A percentile compares a stretch with the other conserved stretches of the same genome.
These are phyloP conservation scores for Perkinsus chesapeaki DNA, from an alignment of 169 alveolate genomes.

Conservation along the genomic window DNA sequence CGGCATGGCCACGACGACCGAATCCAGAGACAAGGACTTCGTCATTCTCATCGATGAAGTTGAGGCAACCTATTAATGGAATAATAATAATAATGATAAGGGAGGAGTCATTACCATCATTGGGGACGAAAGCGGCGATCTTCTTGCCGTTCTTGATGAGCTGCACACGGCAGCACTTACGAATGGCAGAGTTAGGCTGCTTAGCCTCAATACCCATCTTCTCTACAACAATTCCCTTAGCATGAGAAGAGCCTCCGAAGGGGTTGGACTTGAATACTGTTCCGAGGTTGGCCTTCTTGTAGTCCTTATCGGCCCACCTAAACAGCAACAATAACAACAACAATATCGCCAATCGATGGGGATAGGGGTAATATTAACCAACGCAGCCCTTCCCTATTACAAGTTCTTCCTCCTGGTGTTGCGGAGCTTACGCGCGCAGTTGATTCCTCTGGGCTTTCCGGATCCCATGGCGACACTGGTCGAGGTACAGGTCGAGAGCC, in stretches of 20 bases:
- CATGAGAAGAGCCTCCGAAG: constrained; percentile 96
- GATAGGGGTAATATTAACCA: neutral
- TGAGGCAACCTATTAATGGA: constrained; percentile 77
- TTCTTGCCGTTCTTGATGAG: constrained; percentile 97
- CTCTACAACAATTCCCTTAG: constrained; percentile 98
- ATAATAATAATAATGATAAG: neutral
- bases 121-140: constrained; percentile 98
- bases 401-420: constrained; percentile 84
- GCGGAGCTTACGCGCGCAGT: constrained; percentile 94
- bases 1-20: constrained; percentile 99
- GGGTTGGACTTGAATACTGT: constrained; percentile 96
- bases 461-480: constrained; percentile 3
- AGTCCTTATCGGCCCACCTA: constrained; percentile 95
- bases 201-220: constrained; percentile 97
- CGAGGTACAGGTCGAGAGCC: neutral
- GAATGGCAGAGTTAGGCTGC: constrained; percentile 99
- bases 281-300: constrained; percentile 91
- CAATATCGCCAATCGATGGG: neutral
- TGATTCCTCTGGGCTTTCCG: constrained; percentile 96
- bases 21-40: constrained; percentile 98
- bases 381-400: neutral
- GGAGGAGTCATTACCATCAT: constrained; percentile 59
- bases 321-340: neutral
- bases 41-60: constrained; percentile 98
- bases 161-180: constrained; percentile 99